phyloP scores from a whole-genome alignment of 495 filamentous ascomycete species.

The Penicillium soppii region DNA sequence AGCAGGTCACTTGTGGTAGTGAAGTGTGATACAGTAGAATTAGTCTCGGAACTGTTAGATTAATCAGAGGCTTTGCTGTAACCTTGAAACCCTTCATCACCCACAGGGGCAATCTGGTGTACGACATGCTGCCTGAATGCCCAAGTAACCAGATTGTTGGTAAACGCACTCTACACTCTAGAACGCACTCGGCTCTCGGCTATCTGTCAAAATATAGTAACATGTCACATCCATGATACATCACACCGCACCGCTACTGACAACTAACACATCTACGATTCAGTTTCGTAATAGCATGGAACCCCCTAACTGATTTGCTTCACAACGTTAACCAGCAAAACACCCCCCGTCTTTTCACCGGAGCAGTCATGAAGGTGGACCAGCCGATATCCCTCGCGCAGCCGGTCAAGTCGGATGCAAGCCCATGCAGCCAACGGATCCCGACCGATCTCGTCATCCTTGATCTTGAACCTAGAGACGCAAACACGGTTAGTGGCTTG shows the following conservation, averaged over 20 bases:
- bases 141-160: neutral
- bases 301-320: slow-evolving; percentile 50
- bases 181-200: neutral
- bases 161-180: neutral
- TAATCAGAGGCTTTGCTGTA: neutral
- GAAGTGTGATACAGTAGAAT: neutral
- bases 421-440: slow-evolving; percentile 84
- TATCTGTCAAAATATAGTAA: neutral
- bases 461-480: slow-evolving; percentile 76
- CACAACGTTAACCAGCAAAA: slow-evolving; percentile 66
- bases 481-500: slow-evolving; percentile 7
- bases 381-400: slow-evolving; percentile 73
- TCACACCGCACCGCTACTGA: neutral
- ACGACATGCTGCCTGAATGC: slow-evolving; percentile 6
- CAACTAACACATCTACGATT: neutral
- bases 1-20: neutral
- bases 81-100: neutral
- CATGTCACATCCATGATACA: neutral
- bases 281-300: neutral
- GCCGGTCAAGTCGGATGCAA: slow-evolving; percentile 77
- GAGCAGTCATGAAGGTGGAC: slow-evolving; percentile 67
- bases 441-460: slow-evolving; percentile 74
- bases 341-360: slow-evolving; percentile 59
- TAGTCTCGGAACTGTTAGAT: neutral
- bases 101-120: neutral